phyloP scores from a whole-genome alignment of 202 grass and related monocot species.

The Zoysia matrella region DNA sequence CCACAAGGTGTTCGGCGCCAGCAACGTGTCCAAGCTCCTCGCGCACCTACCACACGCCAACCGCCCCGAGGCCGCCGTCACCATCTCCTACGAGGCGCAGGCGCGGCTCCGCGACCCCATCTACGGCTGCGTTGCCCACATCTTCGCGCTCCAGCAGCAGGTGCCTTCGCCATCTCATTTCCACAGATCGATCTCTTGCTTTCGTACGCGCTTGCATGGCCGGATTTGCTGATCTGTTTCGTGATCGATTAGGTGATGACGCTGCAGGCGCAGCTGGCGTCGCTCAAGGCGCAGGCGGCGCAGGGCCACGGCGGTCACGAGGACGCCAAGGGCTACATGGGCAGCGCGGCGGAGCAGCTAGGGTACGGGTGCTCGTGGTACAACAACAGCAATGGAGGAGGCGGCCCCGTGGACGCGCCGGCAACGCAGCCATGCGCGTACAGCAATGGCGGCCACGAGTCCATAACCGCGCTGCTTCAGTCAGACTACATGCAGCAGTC shows the following conservation, averaged over 20 bases:
- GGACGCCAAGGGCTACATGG: slow-evolving; percentile 43
- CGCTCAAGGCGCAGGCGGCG: slow-evolving; percentile 67
- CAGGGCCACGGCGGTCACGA: slow-evolving; percentile 58
- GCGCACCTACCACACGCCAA: slow-evolving; percentile 76
- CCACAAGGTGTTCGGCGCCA: too few relatives aligned
- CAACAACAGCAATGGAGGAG: slow-evolving; percentile 16
- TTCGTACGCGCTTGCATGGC: not conserved
- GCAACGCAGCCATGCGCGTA: slow-evolving; percentile 48
- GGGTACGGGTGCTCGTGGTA: slow-evolving; percentile 45
- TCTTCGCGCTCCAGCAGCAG: slow-evolving; percentile 97
- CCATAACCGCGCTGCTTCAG: slow-evolving; percentile 49
- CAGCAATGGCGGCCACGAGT: slow-evolving; percentile 46
- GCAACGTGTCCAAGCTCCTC: slow-evolving; percentile 76
- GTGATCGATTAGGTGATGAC: slow-evolving; percentile 70
- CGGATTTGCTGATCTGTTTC: slow-evolving; percentile 24
- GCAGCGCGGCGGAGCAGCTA: slow-evolving; percentile 34
- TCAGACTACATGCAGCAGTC: slow-evolving; percentile 59
- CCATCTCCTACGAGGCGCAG: slow-evolving; percentile 51
- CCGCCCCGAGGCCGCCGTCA: slow-evolving; percentile 84
- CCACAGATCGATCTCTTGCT: not conserved
- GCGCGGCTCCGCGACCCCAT: too few relatives aligned
- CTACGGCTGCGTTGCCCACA: slow-evolving; percentile 94
- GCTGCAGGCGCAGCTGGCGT: slow-evolving; percentile 85
- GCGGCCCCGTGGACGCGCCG: not conserved
- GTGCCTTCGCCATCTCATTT: slow-evolving; percentile 13